Evolutionary conservation across 139 green algal species (phyloP), one percentile per base, ranked within the genome.

Genomic region (Chlorella sp.): DNA sequence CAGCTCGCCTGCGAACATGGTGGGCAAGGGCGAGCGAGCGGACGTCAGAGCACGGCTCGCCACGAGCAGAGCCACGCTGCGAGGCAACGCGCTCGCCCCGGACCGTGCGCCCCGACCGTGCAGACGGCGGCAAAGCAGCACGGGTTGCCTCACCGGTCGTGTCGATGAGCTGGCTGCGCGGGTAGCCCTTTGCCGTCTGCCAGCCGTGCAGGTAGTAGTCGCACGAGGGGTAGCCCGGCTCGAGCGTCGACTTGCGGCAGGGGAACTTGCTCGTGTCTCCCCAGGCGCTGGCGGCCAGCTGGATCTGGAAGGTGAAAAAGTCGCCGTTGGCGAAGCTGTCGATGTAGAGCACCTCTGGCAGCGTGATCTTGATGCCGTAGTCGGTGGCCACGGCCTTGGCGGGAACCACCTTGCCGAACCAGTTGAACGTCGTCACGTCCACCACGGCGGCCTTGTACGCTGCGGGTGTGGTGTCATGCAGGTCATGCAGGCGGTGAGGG

Each of bases 171-270:
- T 75, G 3, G 0, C 10, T 24, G 0, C 30, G 17, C 10, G 62
- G 69, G 63, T 74, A 50, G 64, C 69, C 69, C 35, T 50, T 31
- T 14, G 49, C 35, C 3, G 77, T 83, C 64, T 83, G 77, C 73
- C 73, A 83, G 55, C 77, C 77, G 31, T 74, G 63, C 0, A 83
- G 20, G 62, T 73, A 83, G 73, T 80, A 83, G 63, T 83, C 77
- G 55, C 77, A 83, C 2, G 77, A 35, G 3, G 73, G 73, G 31
- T 67, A 23, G 27, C 49, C 4, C 0, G 77, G 73, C 62, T 76
- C 70, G 20, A 62, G 71, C 26, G 34, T 2, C 5, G 69, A 77
- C 1, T 32, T 30, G 2, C 55, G 50, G 73, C 77, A 83, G 23
- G 77, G 77, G 62, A 83, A 66, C 51, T 71, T 68, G 5, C 33